Base-by-base conservation (phyloP, 2,329 filamentous ascomycete species). In the Alternaria triticina region DNA sequence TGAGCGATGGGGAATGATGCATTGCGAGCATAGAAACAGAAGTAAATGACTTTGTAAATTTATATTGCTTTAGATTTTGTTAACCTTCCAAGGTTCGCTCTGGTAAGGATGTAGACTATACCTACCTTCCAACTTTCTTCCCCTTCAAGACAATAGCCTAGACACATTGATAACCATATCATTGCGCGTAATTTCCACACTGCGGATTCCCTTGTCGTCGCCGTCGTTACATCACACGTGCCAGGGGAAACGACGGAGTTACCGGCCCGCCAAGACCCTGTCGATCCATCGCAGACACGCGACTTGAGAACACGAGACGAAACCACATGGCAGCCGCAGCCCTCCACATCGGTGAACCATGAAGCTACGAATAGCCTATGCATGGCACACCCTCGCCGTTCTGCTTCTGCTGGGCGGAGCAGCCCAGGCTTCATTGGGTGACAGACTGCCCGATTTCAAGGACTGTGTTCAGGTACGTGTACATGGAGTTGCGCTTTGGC, bases 371-470 rank as follows among this genome's bases (percentile, higher is more conserved):
- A 64, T 59, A 56, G 54, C 56, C 28, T 61, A 62, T 54, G 55
- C 44, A 74, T 77, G 76, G 76, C 70, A 72, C 28, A 57, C 59
- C n/a, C 15, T 68, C 61, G 69, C 69, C 36, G 33, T 74, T 6
- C 22, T 76, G 51, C 69, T 70, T 74, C 57, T 77, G 76, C 55
- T 76, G 65, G 49, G 47, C 59, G 77, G 77, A 44, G 73, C 74
- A 22, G 80, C 84, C 15, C 81, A 84, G 57, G 96, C 94, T 27
- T 97, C 94, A 5, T 74, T 89, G 52, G 96, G 96, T 69, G 96
- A 99, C 80, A 87, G 89, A 59, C 84, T 97, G 63, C 93, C 93
- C 17, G 94, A 97, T 74, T 99, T 99, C 79, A 87, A 86, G 76
- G 86, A 94, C 79, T 99, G 96, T 79, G 88, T 98, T 57, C 82